phyloP scores from a whole-genome alignment of 2,329 filamentous ascomycete species.

The Bipolaris oryzae region DNA sequence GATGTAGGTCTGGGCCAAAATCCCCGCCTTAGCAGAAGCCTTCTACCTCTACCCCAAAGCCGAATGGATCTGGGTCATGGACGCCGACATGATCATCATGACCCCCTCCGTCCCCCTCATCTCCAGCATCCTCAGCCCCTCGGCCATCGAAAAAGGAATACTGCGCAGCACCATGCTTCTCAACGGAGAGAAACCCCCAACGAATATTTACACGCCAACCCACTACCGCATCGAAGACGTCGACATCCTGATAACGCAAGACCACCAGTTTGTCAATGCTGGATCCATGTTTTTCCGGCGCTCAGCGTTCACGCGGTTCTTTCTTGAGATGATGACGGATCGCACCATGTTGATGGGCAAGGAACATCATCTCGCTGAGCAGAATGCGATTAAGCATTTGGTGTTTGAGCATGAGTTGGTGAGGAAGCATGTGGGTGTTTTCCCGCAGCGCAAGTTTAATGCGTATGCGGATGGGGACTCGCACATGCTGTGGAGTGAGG shows the following conservation, averaged over 20 bases:
- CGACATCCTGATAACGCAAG: conserved; percentile 50
- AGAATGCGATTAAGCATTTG: conserved; percentile 45
- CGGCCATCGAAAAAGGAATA: conserved; percentile 36
- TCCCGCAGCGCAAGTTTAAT: conserved; percentile 48
- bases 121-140: conserved; percentile 42
- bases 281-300: conserved; percentile 50
- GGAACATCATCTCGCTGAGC: conserved; percentile 45
- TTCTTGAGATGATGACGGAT: conserved; percentile 51
- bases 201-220: conserved; percentile 34
- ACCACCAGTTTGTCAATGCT: conserved; percentile 50
- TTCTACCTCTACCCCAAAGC: conserved; percentile 47
- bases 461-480: conserved; percentile 45
- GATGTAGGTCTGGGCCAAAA: conserved; percentile 48
- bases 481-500: conserved; percentile 48
- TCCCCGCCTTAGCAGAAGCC: conserved; percentile 49
- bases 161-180: conserved; percentile 25
- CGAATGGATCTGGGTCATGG: conserved; percentile 52
- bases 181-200: conserved; percentile 10
- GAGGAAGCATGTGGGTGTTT: conserved; percentile 47
- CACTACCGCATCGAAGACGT: conserved; percentile 42
- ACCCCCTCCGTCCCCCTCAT: conserved; percentile 42
- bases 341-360: conserved; percentile 44
- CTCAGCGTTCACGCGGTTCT: conserved; percentile 44
- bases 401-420: conserved; percentile 46
- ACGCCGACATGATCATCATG: conserved; percentile 52